phyloP scores from a whole-genome alignment of 148 eudicot genomes.

The Heliosperma pusillum region DNA sequence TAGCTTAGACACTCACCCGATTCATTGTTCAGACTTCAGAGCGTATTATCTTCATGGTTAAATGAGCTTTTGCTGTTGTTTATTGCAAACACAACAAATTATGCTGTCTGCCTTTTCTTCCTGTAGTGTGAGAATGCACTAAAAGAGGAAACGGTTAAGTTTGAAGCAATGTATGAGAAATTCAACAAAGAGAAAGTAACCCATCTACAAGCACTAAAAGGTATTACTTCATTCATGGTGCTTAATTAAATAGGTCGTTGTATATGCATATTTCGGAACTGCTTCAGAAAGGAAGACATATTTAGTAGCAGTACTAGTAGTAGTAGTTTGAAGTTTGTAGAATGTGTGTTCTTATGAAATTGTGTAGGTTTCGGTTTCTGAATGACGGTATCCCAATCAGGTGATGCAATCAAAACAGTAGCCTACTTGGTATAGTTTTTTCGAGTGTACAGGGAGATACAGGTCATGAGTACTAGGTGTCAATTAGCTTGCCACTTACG shows the following conservation, averaged over 20 bases:
- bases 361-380: not conserved
- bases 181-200: conserved; percentile 72
- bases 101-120: not conserved
- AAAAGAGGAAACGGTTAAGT: conserved; percentile 71
- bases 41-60: not conserved
- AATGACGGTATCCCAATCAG: not conserved
- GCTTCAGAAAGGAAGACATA: not conserved
- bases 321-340: not conserved
- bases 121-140: conserved; percentile 84
- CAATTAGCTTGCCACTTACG: too few species aligned
- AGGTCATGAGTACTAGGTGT: too few species aligned
- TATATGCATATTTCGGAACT: not conserved
- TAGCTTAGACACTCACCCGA: not conserved
- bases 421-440: not conserved
- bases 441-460: not conserved
- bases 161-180: conserved; percentile 65
- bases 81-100: conserved; percentile 1
- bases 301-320: not conserved
- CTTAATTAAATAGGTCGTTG: not conserved
- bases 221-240: conserved; percentile 28
- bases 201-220: conserved; percentile 76
- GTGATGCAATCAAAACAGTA: not conserved
- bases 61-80: not conserved
- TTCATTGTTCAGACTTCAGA: not conserved
- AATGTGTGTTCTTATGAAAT: not conserved